Conservation (phyloP, 1,139 yeast species). For the Diutina ranongensis region DNA sequence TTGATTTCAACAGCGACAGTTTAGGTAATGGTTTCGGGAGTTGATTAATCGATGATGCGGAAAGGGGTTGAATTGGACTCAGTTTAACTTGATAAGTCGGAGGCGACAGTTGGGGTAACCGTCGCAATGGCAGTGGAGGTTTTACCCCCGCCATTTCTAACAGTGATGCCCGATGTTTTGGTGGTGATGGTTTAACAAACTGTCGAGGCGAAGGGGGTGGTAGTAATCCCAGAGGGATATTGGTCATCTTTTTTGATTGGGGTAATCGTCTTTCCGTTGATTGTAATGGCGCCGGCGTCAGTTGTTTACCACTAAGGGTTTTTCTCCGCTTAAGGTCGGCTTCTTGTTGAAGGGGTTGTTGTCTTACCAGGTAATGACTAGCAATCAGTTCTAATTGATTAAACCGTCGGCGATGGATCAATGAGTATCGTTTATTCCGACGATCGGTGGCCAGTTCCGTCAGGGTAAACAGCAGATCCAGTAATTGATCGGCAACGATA, state of each 20-base stretch:
- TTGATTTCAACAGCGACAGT: too few species aligned
- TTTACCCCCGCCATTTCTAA: conserved; percentile 3
- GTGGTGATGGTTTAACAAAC: neutral
- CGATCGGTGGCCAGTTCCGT: neutral
- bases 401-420: neutral
- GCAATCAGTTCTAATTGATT: neutral
- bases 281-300: neutral
- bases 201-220: neutral
- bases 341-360: neutral
- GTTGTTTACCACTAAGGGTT: neutral
- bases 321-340: conserved; percentile 1
- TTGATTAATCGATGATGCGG: neutral
- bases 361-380: neutral
- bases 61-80: neutral
- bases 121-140: neutral
- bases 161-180: neutral
- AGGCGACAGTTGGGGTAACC: neutral
- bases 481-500: neutral
- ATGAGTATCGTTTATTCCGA: neutral
- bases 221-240: neutral
- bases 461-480: neutral
- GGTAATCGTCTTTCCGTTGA: neutral
- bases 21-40: too few species aligned
- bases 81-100: neutral
- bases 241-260: neutral